A percentile compares a stretch with the other conserved stretches of the same genome.
phyloP scores from a whole-genome alignment of 139 green algal species.

The Chlamydomonas sp. region DNA sequence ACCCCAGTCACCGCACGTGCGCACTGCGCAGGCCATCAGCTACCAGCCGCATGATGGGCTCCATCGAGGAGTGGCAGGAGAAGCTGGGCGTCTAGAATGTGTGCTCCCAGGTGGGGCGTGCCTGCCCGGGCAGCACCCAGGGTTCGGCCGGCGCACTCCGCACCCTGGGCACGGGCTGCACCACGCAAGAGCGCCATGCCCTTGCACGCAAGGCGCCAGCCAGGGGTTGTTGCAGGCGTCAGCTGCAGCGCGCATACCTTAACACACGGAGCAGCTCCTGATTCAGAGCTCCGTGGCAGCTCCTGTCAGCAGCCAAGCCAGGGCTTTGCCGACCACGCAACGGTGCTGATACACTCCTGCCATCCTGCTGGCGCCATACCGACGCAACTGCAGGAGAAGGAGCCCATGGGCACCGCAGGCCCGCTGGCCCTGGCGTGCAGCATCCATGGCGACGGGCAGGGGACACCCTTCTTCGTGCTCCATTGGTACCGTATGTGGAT shows the following conservation, averaged over 20 bases:
- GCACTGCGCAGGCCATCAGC: too few species aligned
- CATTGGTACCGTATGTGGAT: constrained; percentile 77
- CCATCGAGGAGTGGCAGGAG: constrained; percentile 94
- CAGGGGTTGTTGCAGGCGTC: too few species aligned
- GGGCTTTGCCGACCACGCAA: neutral
- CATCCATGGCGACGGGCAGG: constrained; percentile 88
- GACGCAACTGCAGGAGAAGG: constrained; percentile 81
- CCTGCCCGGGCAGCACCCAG: too few species aligned
- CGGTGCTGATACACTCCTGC: neutral
- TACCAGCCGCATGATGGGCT: constrained; percentile 81
- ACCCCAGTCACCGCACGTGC: too few species aligned
- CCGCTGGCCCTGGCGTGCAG: constrained; percentile 90
- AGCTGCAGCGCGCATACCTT: too few species aligned
- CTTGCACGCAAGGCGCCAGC: too few species aligned
- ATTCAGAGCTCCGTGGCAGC: too few species aligned
- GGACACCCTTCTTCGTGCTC: constrained; percentile 96
- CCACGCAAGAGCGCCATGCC: too few species aligned
- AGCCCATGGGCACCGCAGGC: constrained; percentile 97
- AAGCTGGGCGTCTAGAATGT: constrained; percentile 97
- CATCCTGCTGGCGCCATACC: neutral
- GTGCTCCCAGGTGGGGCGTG: constrained; percentile 77
- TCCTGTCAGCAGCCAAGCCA: too few species aligned
- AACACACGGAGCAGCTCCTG: too few species aligned
- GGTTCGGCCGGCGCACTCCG: too few species aligned
- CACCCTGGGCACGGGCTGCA: too few species aligned